phyloP scores from a whole-genome alignment of 768 basidiomycete genomes.

The Amanita inopinata region DNA sequence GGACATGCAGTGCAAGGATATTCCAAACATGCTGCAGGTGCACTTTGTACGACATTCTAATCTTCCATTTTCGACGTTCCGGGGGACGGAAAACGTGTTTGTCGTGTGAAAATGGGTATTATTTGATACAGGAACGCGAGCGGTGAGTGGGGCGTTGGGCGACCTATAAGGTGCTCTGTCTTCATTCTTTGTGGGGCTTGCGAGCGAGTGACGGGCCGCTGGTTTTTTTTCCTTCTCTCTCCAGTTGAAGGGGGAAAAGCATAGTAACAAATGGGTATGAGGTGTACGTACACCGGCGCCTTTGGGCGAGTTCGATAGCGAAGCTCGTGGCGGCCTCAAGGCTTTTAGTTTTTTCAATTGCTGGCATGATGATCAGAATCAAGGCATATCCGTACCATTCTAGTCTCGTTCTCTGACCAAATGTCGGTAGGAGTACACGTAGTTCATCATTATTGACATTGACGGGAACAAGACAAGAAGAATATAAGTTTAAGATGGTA shows the following conservation, averaged over 20 bases:
- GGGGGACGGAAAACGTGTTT: constrained; percentile 5
- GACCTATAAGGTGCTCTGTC: constrained; percentile 1
- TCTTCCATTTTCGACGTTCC: background rate
- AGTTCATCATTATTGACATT: background rate
- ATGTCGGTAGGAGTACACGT: background rate
- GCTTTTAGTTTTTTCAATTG: background rate
- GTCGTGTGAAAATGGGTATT: background rate
- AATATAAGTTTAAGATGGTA: background rate
- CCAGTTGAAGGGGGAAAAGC: no score
- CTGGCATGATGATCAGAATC: background rate
- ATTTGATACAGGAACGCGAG: background rate
- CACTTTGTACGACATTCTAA: background rate
- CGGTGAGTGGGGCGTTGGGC: background rate
- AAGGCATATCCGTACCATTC: background rate
- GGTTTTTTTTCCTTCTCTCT: no score
- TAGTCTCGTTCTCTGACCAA: background rate
- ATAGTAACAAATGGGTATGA: background rate
- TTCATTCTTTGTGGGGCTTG: no score
- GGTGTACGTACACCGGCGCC: background rate
- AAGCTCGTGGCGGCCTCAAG: constrained; percentile 7
- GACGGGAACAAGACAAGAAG: background rate
- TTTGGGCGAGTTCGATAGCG: background rate
- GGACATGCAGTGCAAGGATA: background rate
- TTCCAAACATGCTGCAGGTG: constrained; percentile 1
- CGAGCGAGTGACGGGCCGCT: no score